Percentiles rank a stretch among this genome's conserved stretches.
Evolutionary conservation across 805 yeast genomes (phyloP).

Genomic region (Teunomyces pallodes): DNA sequence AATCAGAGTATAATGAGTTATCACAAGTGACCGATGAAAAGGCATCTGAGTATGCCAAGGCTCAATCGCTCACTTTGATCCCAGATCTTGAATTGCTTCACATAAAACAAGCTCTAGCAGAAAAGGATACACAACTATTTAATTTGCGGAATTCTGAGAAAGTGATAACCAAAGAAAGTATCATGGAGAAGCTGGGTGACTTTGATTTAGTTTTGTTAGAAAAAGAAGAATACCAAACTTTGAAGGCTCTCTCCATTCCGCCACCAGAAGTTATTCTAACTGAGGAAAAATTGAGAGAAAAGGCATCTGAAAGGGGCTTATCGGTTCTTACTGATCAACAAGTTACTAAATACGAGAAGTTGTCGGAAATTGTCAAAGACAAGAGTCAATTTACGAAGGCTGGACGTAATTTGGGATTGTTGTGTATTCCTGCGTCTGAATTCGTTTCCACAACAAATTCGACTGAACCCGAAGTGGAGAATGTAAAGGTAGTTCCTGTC

Average conservation of each 20-base stretch:
- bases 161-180: constrained; percentile 19
- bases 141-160: constrained; percentile 13
- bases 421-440: constrained; percentile 57
- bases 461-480: constrained; percentile 50
- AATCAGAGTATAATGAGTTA: constrained; percentile 18
- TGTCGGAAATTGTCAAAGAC: constrained; percentile 12
- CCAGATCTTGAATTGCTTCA: constrained; percentile 19
- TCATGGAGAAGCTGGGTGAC: constrained; percentile 25
- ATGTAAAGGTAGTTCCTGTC: constrained; percentile 62
- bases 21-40: constrained; percentile 14
- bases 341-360: constrained; percentile 16
- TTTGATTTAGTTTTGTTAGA: constrained; percentile 31
- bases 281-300: constrained; percentile 17
- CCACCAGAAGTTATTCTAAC: neutral
- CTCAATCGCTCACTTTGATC: constrained; percentile 18
- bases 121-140: constrained; percentile 28
- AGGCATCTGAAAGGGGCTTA: constrained; percentile 44
- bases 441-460: constrained; percentile 63
- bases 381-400: constrained; percentile 12
- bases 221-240: constrained; percentile 25
- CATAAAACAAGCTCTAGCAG: constrained; percentile 24
- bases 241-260: constrained; percentile 16
- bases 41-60: constrained; percentile 20
- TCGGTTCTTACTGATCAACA: constrained; percentile 34
- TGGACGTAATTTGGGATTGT: constrained; percentile 33